These are phyloP conservation scores for Aspergillus ostianus DNA, from an alignment of 495 filamentous ascomycete genomes.

Conservation along the genomic window DNA sequence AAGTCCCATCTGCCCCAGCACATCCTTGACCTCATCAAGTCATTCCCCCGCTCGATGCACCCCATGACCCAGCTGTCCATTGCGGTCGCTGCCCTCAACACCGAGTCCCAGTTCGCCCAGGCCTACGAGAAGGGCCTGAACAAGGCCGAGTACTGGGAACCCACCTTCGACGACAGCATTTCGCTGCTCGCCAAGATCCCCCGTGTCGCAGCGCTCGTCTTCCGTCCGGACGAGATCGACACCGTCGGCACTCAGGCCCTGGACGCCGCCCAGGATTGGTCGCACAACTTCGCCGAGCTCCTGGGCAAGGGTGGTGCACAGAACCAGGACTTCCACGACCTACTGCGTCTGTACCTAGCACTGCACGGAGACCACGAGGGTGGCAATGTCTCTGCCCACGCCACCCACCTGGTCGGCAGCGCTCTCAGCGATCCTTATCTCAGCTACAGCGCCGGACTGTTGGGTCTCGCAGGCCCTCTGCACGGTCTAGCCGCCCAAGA, in stretches of 20 bases:
- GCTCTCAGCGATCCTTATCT: constrained; percentile 94
- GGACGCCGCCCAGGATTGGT: constrained; percentile 78
- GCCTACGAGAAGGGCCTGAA: constrained; percentile 84
- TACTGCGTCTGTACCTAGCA: constrained; percentile 88
- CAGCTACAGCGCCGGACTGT: constrained; percentile 91
- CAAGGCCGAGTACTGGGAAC: constrained; percentile 98
- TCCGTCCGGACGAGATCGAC: constrained; percentile 82
- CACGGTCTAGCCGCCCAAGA: constrained; percentile 97
- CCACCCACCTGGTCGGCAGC: constrained; percentile 96
- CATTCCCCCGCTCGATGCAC: constrained; percentile 84
- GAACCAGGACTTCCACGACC: constrained; percentile 92
- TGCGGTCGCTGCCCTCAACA: constrained; percentile 88
- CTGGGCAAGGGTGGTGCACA: constrained; percentile 84
- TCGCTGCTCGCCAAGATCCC: constrained; percentile 93
- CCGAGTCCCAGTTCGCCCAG: constrained; percentile 88
- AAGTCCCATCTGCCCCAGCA: constrained; percentile 80
- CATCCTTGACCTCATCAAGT: constrained; percentile 83
- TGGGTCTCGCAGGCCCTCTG: constrained; percentile 90
- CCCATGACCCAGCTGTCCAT: constrained; percentile 98
- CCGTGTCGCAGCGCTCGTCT: constrained; percentile 94
- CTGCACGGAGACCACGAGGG: constrained; percentile 98
- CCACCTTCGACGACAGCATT: constrained; percentile 95
- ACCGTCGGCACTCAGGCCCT: constrained; percentile 44
- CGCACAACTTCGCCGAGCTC: constrained; percentile 97
- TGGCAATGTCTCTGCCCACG: constrained; percentile 93